Conservation (phyloP, 345 rosid species). For the Linum trigynum region DNA sequence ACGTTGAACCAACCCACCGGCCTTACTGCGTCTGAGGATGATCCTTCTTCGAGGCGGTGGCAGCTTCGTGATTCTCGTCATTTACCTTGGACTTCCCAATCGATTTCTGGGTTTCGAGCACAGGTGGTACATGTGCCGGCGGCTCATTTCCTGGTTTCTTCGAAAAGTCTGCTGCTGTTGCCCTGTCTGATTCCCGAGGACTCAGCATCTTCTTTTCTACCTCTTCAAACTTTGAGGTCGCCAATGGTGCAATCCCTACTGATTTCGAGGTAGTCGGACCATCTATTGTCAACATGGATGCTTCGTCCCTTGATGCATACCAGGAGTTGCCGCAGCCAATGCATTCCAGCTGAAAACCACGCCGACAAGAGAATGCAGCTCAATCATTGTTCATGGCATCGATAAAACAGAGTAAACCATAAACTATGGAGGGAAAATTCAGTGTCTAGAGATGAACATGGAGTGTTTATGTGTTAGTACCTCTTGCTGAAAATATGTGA, state of each 20-base stretch:
- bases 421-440: not conserved
- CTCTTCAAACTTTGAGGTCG: slow-evolving; percentile 47
- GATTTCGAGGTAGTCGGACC: slow-evolving; percentile 39
- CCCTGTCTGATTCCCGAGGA: slow-evolving; percentile 48
- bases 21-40: not conserved
- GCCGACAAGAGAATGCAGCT: too few relatives aligned
- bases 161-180: slow-evolving; percentile 24
- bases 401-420: not conserved
- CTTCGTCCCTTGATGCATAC: slow-evolving; percentile 87
- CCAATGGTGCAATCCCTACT: slow-evolving; percentile 44
- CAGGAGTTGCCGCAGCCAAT: slow-evolving; percentile 75
- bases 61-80: slow-evolving; percentile 34
- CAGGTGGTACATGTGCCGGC: slow-evolving; percentile 19
- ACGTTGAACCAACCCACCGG: not conserved
- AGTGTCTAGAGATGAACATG: not conserved
- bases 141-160: slow-evolving; percentile 41
- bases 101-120: slow-evolving; percentile 38
- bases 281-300: slow-evolving; percentile 61
- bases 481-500: too few relatives aligned
- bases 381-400: slow-evolving; percentile 2
- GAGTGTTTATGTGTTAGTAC: too few relatives aligned
- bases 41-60: slow-evolving; percentile 16
- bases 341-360: slow-evolving; percentile 68
- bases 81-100: slow-evolving; percentile 22
- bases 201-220: slow-evolving; percentile 55